Evolutionary conservation across 2,329 filamentous ascomycete species (phyloP).

Genomic region (Onygena corvina): DNA sequence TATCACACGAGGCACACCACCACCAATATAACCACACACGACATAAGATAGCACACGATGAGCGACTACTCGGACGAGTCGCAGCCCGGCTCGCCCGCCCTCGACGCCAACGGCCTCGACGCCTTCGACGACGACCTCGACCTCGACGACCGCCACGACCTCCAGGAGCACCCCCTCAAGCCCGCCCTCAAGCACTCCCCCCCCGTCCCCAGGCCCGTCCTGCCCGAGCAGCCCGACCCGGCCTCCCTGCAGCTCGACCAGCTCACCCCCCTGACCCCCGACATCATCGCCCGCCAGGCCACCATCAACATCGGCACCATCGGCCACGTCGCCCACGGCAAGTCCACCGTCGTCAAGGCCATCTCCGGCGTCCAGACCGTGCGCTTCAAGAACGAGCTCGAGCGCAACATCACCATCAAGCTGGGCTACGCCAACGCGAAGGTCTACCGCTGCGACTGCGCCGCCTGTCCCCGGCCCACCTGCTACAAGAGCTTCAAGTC

Average conservation of each 20-base stretch:
- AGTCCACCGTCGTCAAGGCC: slow-evolving; percentile 97
- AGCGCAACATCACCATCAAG: slow-evolving; percentile 99
- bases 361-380: slow-evolving; percentile 98
- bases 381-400: slow-evolving; percentile 98
- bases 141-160: slow-evolving; percentile 47
- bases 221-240: slow-evolving; percentile 88
- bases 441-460: slow-evolving; percentile 96
- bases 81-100: slow-evolving; percentile 43
- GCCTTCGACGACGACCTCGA: slow-evolving; percentile 60
- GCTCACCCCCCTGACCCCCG: slow-evolving; percentile 76
- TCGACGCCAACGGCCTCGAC: slow-evolving; percentile 41
- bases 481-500: slow-evolving; percentile 98
- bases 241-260: slow-evolving; percentile 70
- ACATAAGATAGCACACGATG: slow-evolving; percentile 27
- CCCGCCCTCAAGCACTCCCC: slow-evolving; percentile 72
- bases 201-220: slow-evolving; percentile 48
- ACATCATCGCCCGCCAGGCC: slow-evolving; percentile 94
- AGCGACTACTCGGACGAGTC: slow-evolving; percentile 46
- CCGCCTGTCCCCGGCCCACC: slow-evolving; percentile 78
- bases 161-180: slow-evolving; percentile 51
- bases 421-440: slow-evolving; percentile 98
- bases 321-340: slow-evolving; percentile 96
- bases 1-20: neutral
- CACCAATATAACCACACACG: neutral
- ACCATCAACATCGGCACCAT: slow-evolving; percentile 99